Conservation (phyloP, 768 basidiomycete genomes). For the Vishniacozyma victoriae region DNA sequence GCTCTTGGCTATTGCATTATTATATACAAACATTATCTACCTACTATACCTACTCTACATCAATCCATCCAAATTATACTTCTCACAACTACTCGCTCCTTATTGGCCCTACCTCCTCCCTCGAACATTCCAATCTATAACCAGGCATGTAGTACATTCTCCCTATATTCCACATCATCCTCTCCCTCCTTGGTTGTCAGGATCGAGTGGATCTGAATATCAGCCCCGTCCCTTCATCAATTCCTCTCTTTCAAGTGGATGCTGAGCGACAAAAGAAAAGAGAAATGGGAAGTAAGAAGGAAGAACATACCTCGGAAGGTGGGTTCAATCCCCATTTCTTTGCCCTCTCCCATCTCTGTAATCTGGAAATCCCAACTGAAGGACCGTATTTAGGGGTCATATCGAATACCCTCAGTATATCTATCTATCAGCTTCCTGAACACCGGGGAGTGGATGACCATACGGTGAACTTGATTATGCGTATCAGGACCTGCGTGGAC, state of each 20-base stretch:
- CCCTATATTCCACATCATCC: constrained; percentile 54
- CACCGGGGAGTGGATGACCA: not conserved
- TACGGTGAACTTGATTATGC: constrained; percentile 40
- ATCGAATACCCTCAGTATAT: constrained; percentile 45
- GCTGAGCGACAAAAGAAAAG: constrained; percentile 1
- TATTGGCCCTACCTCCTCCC: no score
- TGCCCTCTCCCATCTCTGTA: constrained; percentile 85
- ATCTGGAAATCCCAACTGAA: constrained; percentile 53
- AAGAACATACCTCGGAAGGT: constrained; percentile 61
- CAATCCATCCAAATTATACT: no score
- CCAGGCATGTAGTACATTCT: constrained; percentile 59
- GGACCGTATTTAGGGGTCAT: constrained; percentile 44
- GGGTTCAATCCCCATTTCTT: constrained; percentile 70
- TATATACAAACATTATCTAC: no score
- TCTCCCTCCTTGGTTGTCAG: constrained; percentile 63
- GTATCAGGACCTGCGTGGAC: constrained; percentile 41
- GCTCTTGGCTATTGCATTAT: no score
- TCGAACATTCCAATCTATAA: no score
- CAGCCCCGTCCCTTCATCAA: not conserved
- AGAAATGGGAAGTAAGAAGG: no score
- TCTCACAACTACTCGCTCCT: no score
- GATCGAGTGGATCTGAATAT: constrained; percentile 66
- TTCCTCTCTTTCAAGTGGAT: not conserved
- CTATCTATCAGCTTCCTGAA: constrained; percentile 1
- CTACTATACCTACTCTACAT: no score